phyloP scores from a whole-genome alignment of 805 yeast species.

The Blastobotrys terrestris region DNA sequence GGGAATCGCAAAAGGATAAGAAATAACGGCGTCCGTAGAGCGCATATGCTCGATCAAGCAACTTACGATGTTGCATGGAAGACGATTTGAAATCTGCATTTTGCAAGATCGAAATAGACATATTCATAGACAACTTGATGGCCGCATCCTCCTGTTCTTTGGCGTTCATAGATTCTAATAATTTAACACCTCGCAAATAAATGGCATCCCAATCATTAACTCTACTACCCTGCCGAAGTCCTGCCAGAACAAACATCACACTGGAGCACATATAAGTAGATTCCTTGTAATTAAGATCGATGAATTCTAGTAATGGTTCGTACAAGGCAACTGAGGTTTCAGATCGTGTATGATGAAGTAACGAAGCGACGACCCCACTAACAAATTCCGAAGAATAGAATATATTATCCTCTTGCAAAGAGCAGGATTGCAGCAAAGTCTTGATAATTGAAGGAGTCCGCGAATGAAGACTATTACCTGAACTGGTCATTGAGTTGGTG shows the following conservation, averaged over 20 bases:
- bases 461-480: slow-evolving; percentile 70
- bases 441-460: slow-evolving; percentile 48
- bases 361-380: slow-evolving; percentile 22
- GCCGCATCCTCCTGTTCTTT: not conserved
- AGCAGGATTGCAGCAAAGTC: slow-evolving; percentile 9
- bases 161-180: not conserved
- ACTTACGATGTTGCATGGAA: slow-evolving; percentile 11
- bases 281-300: slow-evolving; percentile 3
- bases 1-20: slow-evolving; percentile 17
- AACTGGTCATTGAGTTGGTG: slow-evolving; percentile 68
- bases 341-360: slow-evolving; percentile 28
- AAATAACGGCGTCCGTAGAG: slow-evolving; percentile 11
- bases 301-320: slow-evolving; percentile 4
- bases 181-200: slow-evolving; percentile 4
- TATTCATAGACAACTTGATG: slow-evolving; percentile 1
- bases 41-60: slow-evolving; percentile 6
- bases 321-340: slow-evolving; percentile 27
- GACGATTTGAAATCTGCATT: slow-evolving; percentile 19
- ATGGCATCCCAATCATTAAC: slow-evolving; percentile 30
- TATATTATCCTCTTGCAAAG: slow-evolving; percentile 1
- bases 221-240: slow-evolving; percentile 34
- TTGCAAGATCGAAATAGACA: slow-evolving; percentile 11
- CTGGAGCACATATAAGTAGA: not conserved
- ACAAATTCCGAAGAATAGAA: slow-evolving; percentile 13
- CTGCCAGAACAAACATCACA: slow-evolving; percentile 26